Conservation (phyloP, 2,329 filamentous ascomycete genomes). For the Phyllosticta paracitricarpa region DNA sequence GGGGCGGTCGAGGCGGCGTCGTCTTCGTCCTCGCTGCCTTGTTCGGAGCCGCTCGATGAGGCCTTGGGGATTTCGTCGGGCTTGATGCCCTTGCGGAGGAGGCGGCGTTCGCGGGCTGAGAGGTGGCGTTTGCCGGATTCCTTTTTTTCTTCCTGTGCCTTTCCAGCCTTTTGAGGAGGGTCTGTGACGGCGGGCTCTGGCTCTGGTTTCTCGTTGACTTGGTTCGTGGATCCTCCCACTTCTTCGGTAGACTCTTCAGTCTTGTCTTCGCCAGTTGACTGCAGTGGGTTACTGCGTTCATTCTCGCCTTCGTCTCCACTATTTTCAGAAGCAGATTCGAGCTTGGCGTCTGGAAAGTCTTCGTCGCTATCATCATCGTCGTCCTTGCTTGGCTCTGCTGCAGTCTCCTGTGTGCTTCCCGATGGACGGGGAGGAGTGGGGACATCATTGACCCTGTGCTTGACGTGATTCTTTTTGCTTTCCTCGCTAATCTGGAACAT, state of each 20-base stretch:
- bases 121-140: constrained; percentile 23
- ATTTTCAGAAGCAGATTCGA: constrained; percentile 25
- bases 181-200: constrained; percentile 9
- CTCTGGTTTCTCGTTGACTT: constrained; percentile 12
- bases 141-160: constrained; percentile 13
- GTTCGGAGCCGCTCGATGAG: constrained; percentile 11
- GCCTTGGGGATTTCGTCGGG: constrained; percentile 11
- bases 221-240: constrained; percentile 19
- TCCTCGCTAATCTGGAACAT: constrained; percentile 84
- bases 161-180: constrained; percentile 19
- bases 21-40: constrained; percentile 13
- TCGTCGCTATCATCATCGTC: constrained; percentile 32
- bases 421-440: constrained; percentile 5
- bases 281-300: constrained; percentile 30
- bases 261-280: constrained; percentile 15
- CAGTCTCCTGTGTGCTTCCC: constrained; percentile 12
- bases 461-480: constrained; percentile 70
- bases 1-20: constrained; percentile 22
- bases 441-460: constrained; percentile 52
- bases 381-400: constrained; percentile 19
- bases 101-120: constrained; percentile 28
- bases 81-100: constrained; percentile 25
- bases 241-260: background rate
- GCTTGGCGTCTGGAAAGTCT: constrained; percentile 35
- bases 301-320: constrained; percentile 23